These are phyloP conservation scores for Eudorina sp. DNA, from an alignment of 139 green algal genomes.

Conservation along the genomic window DNA sequence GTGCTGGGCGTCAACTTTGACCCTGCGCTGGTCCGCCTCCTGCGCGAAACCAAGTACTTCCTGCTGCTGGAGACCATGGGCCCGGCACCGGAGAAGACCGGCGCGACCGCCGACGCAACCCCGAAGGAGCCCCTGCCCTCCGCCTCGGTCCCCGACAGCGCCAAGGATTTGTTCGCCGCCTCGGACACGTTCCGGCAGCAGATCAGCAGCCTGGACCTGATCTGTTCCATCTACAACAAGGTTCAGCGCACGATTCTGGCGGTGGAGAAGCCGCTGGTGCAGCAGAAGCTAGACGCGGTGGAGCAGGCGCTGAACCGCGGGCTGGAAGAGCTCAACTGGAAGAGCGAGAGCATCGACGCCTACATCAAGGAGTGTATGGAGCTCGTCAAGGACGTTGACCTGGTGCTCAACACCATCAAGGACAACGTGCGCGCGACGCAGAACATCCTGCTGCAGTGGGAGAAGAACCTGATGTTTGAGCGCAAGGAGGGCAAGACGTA, in stretches of 20 bases:
- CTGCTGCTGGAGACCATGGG: conserved; percentile 72
- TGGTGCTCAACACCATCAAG: conserved; percentile 85
- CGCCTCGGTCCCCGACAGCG: conserved; percentile 47
- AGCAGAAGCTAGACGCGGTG: conserved; percentile 80
- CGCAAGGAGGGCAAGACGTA: conserved; percentile 89
- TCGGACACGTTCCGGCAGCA: conserved; percentile 83
- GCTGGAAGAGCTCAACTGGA: conserved; percentile 83
- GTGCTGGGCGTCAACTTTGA: conserved; percentile 91
- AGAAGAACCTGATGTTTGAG: conserved; percentile 89
- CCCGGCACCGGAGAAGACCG: conserved; percentile 16
- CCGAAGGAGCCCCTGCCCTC: conserved; percentile 26
- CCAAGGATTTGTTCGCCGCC: conserved; percentile 69
- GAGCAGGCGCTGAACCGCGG: conserved; percentile 74
- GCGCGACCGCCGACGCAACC: background rate
- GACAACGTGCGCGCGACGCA: conserved; percentile 78
- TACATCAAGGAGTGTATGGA: conserved; percentile 87
- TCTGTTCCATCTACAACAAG: conserved; percentile 86
- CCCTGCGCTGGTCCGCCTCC: conserved; percentile 84
- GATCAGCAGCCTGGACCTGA: conserved; percentile 87
- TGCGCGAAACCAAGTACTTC: conserved; percentile 94
- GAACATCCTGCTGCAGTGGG: conserved; percentile 66
- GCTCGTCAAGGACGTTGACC: conserved; percentile 80
- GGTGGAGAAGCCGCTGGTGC: conserved; percentile 88
- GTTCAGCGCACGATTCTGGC: conserved; percentile 82
- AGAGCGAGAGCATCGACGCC: conserved; percentile 81